Base-by-base conservation (phyloP, 768 basidiomycete species). In the Agaricus subrufescens region DNA sequence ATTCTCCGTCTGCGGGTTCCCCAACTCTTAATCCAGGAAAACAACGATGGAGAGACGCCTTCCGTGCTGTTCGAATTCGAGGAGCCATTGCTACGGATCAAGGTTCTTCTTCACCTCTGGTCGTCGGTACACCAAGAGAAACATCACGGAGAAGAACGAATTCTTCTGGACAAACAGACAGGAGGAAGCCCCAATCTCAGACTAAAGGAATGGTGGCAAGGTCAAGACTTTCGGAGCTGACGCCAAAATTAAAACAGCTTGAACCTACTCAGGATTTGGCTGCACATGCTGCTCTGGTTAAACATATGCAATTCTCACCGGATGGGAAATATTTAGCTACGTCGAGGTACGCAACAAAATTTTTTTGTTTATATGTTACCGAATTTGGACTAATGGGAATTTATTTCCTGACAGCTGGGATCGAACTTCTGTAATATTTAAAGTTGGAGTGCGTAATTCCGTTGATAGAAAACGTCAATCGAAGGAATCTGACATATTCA, bases 241-340 rank as follows among this genome's bases (percentile, higher is more conserved):
- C 77, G n/a, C 81, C 84, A 14, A 83, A 78, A 59, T 68, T 91
- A 53, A 75, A 73, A 56, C 73, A 71, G 44, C 64, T 89, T 60
- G 74, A 78, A 52, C 67, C 78, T 8, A 83, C 81, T 0, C 80
- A 88, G 62, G 85, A 83, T 58, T 66, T 87, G 23, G 77, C 78
- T 9, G 82, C 83, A 4, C 89, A 90, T 66, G 71, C 75, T 51
- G 87, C 84, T 6, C 77, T 89, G 29, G 87, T 91, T 15, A 68
- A 84, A 52, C 85, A 89, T 67, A 66, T 91, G 63, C 83, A 89
- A 66, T 91, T 90, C 70, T 88, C 86, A 1, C 87, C 87, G 1
- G 81, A 89, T 66, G 89, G 89, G 19, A 83, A 77, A 64, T 87
- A 80, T 63, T 65, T 91, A 61, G 89, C 87, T 3, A 89, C 87